A percentile compares a stretch with the other conserved stretches of the same genome.
These are phyloP conservation scores for Candida oleophila DNA, from an alignment of 805 yeast genomes.

Conservation along the genomic window DNA sequence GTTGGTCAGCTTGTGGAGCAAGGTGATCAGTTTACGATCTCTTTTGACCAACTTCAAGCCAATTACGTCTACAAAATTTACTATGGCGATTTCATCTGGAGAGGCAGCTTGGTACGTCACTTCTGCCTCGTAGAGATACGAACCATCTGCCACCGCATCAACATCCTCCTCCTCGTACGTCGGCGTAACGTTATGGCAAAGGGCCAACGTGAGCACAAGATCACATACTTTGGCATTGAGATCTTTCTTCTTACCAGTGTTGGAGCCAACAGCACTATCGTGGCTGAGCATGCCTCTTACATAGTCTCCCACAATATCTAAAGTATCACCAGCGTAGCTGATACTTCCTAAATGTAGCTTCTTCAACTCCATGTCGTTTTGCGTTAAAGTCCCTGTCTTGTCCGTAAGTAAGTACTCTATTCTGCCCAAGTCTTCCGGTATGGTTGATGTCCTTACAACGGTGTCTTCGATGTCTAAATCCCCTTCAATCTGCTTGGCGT, in stretches of 20 bases:
- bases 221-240: slow-evolving; percentile 76
- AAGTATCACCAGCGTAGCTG: slow-evolving; percentile 86
- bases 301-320: slow-evolving; percentile 82
- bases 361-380: slow-evolving; percentile 95
- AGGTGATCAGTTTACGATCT: slow-evolving; percentile 73
- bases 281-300: slow-evolving; percentile 29
- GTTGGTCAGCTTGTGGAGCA: slow-evolving; percentile 62
- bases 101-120: slow-evolving; percentile 93
- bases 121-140: slow-evolving; percentile 9
- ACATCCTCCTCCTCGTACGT: slow-evolving; percentile 61
- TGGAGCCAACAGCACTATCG: slow-evolving; percentile 8
- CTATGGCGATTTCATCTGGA: slow-evolving; percentile 98
- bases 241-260: slow-evolving; percentile 54
- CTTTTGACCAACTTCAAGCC: slow-evolving; percentile 80
- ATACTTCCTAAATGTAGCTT: slow-evolving; percentile 91
- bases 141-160: not conserved
- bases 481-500: slow-evolving; percentile 92
- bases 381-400: slow-evolving; percentile 96
- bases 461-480: slow-evolving; percentile 81
- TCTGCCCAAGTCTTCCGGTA: slow-evolving; percentile 96
- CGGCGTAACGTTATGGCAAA: slow-evolving; percentile 98
- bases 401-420: slow-evolving; percentile 90
- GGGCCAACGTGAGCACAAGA: slow-evolving; percentile 74
- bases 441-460: slow-evolving; percentile 93
- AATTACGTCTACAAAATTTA: slow-evolving; percentile 81